Base-by-base conservation (phyloP, 768 basidiomycete species). In the Pulveroboletus frians region DNA sequence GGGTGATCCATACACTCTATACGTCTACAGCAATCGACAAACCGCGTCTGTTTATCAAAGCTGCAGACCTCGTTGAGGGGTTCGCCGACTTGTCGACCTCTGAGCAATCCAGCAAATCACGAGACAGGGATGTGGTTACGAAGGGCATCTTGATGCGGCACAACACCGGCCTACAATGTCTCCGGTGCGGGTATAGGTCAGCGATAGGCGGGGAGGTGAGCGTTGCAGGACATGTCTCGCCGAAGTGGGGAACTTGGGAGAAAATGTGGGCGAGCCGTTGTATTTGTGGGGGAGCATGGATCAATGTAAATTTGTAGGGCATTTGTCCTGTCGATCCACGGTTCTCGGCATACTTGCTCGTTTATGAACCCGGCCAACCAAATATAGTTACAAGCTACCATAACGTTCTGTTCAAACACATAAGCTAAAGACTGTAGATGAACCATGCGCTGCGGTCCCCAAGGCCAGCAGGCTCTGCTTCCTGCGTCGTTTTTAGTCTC, bases 251-350 rank as follows among this genome's bases (percentile, higher is more conserved):
- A 43, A 68, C 73, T 17, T 91, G 85, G 84, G 81, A 84, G 65
- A 79, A 68, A 53, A 72, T 71, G 56, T 88, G 81, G 83, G 64
- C 62, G 29, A 63, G 58, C 20, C 73, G 73, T 21, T 91, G 88
- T 64, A 71, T 89, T 17, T 91, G 88, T 67, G 85, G 84, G 23
- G 88, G 88, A 9, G 57, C 65, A 9, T 90, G 87, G 88, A 54
- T 58, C 35, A 58, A 23, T 23, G 60, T 56, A 29, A 54, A 55
- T 17, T 4, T 37, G 14, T 67, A 50, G 43, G 26, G n/a, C 11
- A 5, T 59, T 4, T n/a, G 20, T 14, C 27, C 17, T 48, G 4
- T 26, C 23, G 23, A 26, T 26, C 23, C 3, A 23, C 11, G 18
- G 37, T 46, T 43, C 44, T 13, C 27, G n/a, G 10, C n/a, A 32